Conservation (phyloP, 108 stramenopile species). For the Cylindrotheca fusiformis region DNA sequence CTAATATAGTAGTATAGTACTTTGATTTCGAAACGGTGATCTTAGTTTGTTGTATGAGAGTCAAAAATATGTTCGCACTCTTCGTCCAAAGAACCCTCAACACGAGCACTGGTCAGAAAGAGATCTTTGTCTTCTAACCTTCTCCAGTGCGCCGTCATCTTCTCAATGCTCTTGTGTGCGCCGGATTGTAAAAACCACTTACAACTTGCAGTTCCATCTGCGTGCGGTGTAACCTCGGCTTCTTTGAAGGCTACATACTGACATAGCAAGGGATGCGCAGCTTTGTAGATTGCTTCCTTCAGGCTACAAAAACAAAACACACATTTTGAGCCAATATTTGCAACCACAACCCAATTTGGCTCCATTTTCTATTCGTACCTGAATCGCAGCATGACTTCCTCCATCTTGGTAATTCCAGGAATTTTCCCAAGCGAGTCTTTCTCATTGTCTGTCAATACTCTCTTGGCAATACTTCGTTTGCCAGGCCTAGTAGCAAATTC, state of each 20-base stretch:
- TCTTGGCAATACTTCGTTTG: constrained; percentile 45
- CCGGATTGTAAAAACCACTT: constrained; percentile 40
- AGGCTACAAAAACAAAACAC: constrained; percentile 28
- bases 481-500: constrained; percentile 53
- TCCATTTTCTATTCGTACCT: constrained; percentile 27
- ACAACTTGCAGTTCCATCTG: constrained; percentile 73
- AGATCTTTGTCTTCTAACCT: constrained; percentile 25
- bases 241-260: constrained; percentile 86
- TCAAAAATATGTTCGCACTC: too few relatives aligned
- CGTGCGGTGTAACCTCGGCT: constrained; percentile 67
- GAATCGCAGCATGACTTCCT: constrained; percentile 83
- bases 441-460: constrained; percentile 68
- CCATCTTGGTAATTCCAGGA: constrained; percentile 54
- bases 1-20: too few relatives aligned
- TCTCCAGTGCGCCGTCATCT: constrained; percentile 64
- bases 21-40: too few relatives aligned
- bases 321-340: not conserved
- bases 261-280: constrained; percentile 74
- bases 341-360: not conserved
- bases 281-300: constrained; percentile 87
- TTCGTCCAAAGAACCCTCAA: too few relatives aligned
- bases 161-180: constrained; percentile 35
- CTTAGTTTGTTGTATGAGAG: too few relatives aligned
- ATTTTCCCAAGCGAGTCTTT: constrained; percentile 44
- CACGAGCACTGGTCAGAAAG: constrained; percentile 34